Percentiles rank a stretch among this genome's conserved stretches.
These are phyloP conservation scores for Trypethelium eluteriae DNA, from an alignment of 495 filamentous ascomycete genomes.

Conservation along the genomic window DNA sequence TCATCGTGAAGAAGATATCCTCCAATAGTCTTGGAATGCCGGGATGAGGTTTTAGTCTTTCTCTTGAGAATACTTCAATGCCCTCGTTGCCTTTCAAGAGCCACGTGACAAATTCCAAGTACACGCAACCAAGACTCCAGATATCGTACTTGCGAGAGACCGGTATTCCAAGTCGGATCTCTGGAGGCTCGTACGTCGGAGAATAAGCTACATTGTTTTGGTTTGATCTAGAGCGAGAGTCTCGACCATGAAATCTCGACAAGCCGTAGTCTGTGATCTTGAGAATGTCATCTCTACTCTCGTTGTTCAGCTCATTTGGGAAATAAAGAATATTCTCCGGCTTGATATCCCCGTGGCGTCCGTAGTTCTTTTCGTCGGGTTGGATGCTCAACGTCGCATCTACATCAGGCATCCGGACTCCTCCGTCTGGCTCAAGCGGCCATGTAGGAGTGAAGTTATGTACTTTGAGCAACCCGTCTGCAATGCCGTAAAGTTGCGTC, in stretches of 20 bases:
- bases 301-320: conserved; percentile 3
- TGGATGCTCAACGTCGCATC: conserved; percentile 1
- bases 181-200: conserved; percentile 19
- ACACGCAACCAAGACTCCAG: conserved; percentile 23
- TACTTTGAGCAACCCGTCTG: conserved; percentile 8
- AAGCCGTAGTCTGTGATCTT: conserved; percentile 27
- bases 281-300: conserved; percentile 18
- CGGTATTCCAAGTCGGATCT: conserved; percentile 9
- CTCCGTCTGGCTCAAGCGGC: background rate
- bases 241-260: conserved; percentile 19
- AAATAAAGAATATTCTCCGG: conserved; percentile 36
- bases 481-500: conserved; percentile 16
- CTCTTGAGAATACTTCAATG: conserved; percentile 2
- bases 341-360: conserved; percentile 31
- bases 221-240: conserved; percentile 16
- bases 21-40: background rate
- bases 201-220: background rate
- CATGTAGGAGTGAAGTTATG: conserved; percentile 2
- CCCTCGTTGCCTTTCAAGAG: conserved; percentile 12
- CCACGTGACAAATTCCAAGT: conserved; percentile 25
- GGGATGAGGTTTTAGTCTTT: background rate
- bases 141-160: conserved; percentile 21
- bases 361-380: conserved; percentile 11
- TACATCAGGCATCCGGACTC: conserved; percentile 1
- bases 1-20: background rate